Evolutionary conservation across 306 rosid genomes (phyloP).

Genomic region (Cucumis melo): DNA sequence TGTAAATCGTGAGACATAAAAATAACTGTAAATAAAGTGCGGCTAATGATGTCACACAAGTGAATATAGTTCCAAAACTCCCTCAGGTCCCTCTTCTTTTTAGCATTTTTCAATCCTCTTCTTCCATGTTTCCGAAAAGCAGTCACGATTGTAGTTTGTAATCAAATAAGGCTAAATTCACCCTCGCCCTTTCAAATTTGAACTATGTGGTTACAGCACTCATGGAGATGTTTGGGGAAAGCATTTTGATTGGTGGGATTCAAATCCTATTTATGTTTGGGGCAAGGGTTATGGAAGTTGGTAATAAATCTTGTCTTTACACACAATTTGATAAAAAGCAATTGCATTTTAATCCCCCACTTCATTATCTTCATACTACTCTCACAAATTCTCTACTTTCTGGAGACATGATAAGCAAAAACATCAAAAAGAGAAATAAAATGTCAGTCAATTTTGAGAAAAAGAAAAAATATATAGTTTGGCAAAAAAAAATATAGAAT

Average conservation of each 20-base stretch:
- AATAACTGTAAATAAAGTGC: not conserved
- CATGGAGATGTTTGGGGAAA: not conserved
- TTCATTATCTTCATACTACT: not conserved
- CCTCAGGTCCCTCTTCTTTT: not conserved
- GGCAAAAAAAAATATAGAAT: not conserved
- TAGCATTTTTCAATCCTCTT: not conserved
- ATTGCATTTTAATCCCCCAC: not conserved
- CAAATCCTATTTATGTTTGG: not conserved
- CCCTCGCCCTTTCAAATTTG: not conserved
- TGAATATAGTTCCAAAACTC: not conserved
- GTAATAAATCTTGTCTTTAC: not conserved
- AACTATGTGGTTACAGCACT: not conserved
- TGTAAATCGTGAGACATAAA: not conserved
- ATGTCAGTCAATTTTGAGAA: not conserved
- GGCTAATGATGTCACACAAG: not conserved
- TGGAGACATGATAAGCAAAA: not conserved
- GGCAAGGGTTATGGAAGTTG: not conserved
- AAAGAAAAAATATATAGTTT: not conserved
- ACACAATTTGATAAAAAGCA: not conserved
- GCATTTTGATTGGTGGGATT: not conserved
- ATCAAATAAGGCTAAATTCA: not conserved
- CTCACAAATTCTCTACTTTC: not conserved
- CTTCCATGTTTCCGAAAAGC: not conserved
- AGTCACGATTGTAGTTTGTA: not conserved
- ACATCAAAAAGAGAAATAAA: not conserved